Evolutionary conservation across 495 filamentous ascomycete species (phyloP).

Genomic region (Xylaria scruposa): DNA sequence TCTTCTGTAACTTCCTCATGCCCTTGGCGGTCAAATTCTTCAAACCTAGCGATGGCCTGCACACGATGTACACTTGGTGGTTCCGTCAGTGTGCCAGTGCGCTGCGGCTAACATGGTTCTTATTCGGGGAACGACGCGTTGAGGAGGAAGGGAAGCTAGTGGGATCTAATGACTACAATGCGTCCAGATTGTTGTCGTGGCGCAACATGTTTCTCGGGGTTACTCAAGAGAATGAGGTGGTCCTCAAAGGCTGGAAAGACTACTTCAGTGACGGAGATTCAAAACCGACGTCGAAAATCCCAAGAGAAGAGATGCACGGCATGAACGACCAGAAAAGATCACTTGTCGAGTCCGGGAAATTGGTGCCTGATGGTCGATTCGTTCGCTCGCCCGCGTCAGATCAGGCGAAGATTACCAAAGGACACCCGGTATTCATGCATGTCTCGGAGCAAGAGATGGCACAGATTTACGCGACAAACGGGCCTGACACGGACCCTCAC

Average conservation of each 20-base stretch:
- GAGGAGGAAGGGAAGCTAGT: conserved; percentile 79
- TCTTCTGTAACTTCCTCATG: conserved; percentile 97
- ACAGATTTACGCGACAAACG: conserved; percentile 60
- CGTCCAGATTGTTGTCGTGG: conserved; percentile 40
- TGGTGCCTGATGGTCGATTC: conserved; percentile 75
- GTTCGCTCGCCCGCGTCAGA: conserved; percentile 91
- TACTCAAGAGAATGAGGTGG: conserved; percentile 39
- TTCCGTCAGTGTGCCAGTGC: conserved; percentile 84
- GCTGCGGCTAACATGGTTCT: conserved; percentile 85
- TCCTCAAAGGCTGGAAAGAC: conserved; percentile 50
- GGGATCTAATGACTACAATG: conserved; percentile 31
- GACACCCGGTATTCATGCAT: conserved; percentile 77
- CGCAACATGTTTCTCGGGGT: conserved; percentile 46
- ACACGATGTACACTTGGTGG: conserved; percentile 93
- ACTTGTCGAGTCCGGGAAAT: conserved; percentile 51
- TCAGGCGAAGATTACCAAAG: conserved; percentile 91
- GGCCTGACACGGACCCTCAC: conserved; percentile 67
- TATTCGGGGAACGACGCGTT: conserved; percentile 79
- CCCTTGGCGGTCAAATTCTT: conserved; percentile 81
- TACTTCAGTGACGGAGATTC: conserved; percentile 45
- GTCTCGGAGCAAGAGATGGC: conserved; percentile 74
- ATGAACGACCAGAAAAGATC: conserved; percentile 39
- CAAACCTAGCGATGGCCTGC: conserved; percentile 82
- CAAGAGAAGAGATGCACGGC: conserved; percentile 33
- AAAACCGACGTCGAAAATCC: conserved; percentile 38